These are phyloP conservation scores for Thraustotheca clavata DNA, from an alignment of 352 stramenopile species.

Conservation along the genomic window DNA sequence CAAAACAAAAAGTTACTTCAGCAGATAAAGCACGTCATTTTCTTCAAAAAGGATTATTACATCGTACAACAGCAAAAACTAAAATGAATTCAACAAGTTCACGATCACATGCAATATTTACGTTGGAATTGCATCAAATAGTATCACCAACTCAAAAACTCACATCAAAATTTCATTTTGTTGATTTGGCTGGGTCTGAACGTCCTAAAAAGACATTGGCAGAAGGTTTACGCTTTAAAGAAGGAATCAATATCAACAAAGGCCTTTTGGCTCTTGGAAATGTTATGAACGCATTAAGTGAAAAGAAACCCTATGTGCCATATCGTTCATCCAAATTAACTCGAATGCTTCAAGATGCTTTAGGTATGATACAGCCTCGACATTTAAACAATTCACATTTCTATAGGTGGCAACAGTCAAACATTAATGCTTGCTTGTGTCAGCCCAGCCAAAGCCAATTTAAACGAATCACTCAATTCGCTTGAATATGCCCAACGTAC, in stretches of 20 bases:
- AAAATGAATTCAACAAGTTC: slow-evolving; percentile 69
- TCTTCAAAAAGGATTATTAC: slow-evolving; percentile 34
- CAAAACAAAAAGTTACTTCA: slow-evolving; percentile 55
- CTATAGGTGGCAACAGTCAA: slow-evolving; percentile 76
- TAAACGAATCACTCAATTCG: slow-evolving; percentile 94
- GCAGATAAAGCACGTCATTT: slow-evolving; percentile 33
- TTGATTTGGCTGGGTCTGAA: slow-evolving; percentile 95
- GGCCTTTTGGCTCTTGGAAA: slow-evolving; percentile 93
- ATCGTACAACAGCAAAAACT: slow-evolving; percentile 51
- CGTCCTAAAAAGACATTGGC: slow-evolving; percentile 83
- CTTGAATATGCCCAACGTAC: slow-evolving; percentile 91
- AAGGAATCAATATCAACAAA: slow-evolving; percentile 93
- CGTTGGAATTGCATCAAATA: slow-evolving; percentile 66
- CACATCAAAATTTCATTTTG: slow-evolving; percentile 88
- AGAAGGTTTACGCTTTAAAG: slow-evolving; percentile 79
- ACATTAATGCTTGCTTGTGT: slow-evolving; percentile 85
- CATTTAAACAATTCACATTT: not conserved
- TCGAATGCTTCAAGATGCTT: slow-evolving; percentile 75
- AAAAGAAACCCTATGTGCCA: slow-evolving; percentile 59
- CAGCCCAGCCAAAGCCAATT: slow-evolving; percentile 69
- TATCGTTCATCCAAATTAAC: slow-evolving; percentile 90
- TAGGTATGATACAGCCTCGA: slow-evolving; percentile 28
- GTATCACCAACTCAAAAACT: slow-evolving; percentile 30
- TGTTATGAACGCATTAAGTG: slow-evolving; percentile 89
- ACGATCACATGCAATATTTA: slow-evolving; percentile 86